Conservation (phyloP, 2,329 filamentous ascomycete genomes). For the Aspergillus ochraceoroseus region DNA sequence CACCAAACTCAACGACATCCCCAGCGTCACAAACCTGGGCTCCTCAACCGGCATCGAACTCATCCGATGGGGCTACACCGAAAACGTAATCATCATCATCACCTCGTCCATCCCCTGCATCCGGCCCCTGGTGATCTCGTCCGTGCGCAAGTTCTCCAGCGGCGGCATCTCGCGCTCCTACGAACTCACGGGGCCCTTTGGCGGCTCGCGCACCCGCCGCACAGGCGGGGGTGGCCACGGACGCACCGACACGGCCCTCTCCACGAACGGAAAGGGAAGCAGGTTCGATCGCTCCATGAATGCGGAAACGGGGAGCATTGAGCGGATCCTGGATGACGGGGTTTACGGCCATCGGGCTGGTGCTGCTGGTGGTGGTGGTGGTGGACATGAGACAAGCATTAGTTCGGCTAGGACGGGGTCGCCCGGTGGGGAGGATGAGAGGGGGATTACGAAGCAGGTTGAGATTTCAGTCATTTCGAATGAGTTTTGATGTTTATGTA, state of each 20-base stretch:
- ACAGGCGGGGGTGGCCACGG: conserved; percentile 8
- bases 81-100: conserved; percentile 30
- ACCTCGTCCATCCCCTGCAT: conserved; percentile 32
- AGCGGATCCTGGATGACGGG: conserved; percentile 25
- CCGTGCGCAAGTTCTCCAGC: conserved; percentile 30
- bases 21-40: conserved; percentile 28
- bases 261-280: background rate
- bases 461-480: conserved; percentile 24
- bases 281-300: background rate
- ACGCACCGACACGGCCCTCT: conserved; percentile 6
- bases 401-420: background rate
- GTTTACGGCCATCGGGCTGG: too few relatives aligned
- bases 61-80: conserved; percentile 31
- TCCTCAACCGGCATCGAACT: conserved; percentile 24
- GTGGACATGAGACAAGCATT: background rate
- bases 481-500: too few relatives aligned
- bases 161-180: conserved; percentile 25
- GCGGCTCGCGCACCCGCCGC: conserved; percentile 9
- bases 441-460: conserved; percentile 29
- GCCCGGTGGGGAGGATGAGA: conserved; percentile 8
- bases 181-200: conserved; percentile 26
- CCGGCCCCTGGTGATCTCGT: conserved; percentile 29
- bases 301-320: conserved; percentile 24
- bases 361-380: too few relatives aligned
- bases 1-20: conserved; percentile 25